These are phyloP conservation scores for Neolentinus lepideus DNA, from an alignment of 1,284 basidiomycete genomes.

Conservation along the genomic window DNA sequence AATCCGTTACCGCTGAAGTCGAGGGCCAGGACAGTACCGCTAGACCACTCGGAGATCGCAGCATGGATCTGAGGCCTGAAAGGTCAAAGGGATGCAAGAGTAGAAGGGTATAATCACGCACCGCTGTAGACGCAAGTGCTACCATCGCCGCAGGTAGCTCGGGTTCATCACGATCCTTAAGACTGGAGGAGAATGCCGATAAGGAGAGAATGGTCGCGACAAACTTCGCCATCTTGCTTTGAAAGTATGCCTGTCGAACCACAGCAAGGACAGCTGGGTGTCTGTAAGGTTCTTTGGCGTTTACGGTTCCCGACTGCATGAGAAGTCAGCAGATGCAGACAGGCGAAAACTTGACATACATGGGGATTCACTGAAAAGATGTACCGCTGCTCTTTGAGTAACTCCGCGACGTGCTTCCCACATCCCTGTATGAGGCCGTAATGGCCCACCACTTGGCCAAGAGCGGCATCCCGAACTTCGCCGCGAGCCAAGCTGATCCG, in stretches of 20 bases:
- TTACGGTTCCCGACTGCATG: background rate
- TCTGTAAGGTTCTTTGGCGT: background rate
- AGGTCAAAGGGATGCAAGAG: background rate
- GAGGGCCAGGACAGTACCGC: background rate
- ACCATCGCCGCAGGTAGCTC: background rate
- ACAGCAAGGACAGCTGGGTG: background rate
- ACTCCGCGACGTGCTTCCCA: background rate
- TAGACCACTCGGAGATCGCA: background rate
- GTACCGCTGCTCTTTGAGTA: background rate
- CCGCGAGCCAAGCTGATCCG: background rate
- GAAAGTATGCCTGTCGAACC: background rate
- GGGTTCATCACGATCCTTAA: background rate
- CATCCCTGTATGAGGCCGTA: background rate
- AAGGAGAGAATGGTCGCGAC: background rate
- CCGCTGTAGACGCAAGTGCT: background rate
- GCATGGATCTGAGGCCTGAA: background rate
- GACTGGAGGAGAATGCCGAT: background rate
- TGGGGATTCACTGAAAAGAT: background rate
- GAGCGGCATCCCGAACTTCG: background rate
- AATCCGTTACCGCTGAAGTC: background rate
- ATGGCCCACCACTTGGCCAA: background rate
- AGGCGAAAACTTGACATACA: background rate
- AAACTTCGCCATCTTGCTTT: background rate
- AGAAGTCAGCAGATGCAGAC: background rate
- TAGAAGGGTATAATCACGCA: background rate